Base-by-base conservation (phyloP, 495 filamentous ascomycete genomes). In the Staphylotrichum tortipilum region DNA sequence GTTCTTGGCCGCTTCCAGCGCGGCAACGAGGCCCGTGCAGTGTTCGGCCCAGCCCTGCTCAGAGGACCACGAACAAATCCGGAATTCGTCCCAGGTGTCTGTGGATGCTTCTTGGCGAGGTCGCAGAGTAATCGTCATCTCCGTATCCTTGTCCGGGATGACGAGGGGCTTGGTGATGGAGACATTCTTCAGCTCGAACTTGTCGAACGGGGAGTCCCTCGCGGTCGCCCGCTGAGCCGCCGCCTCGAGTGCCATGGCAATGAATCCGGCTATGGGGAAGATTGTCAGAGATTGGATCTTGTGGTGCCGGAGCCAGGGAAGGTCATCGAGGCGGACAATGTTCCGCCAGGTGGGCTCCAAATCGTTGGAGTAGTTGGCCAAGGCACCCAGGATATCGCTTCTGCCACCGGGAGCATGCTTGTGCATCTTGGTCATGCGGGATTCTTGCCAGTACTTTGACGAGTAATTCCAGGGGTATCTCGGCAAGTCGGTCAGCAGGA, bases 191-290 rank as follows among this genome's bases (percentile, higher is more conserved):
- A 78, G 49, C 26, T 67, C 68, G 52, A 71, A 78, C 44, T 57
- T 66, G 50, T 68, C 60, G 18, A 65, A 68, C 29, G 54, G 30
- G 4, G 49, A 42, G 6, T 61, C 62, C 0, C 60, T 35, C 2
- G 54, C 19, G 2, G 59, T 47, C 0, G 71, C 68, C 34, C 39
- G 3, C n/a, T 42, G 39, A 29, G 15, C 41, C 22, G 67, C 58
- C 0, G 78, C 72, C 49, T 87, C 82, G 0, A 82, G 41, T 1
- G 75, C 78, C 66, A 79, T 79, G 3, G 72, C 64, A 23, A 80
- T 54, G 48, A 78, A 84, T 0, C 72, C 78, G 7, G 80, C 73
- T 47, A 75, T 77, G n/a, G 84, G 83, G 50, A 82, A 82, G 1
- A 87, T 65, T 1, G 62, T 69, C 40, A 70, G 44, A 1, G 63